These are phyloP conservation scores for Ganoderma sinense DNA, from an alignment of 1,284 basidiomycete species.

Conservation along the genomic window DNA sequence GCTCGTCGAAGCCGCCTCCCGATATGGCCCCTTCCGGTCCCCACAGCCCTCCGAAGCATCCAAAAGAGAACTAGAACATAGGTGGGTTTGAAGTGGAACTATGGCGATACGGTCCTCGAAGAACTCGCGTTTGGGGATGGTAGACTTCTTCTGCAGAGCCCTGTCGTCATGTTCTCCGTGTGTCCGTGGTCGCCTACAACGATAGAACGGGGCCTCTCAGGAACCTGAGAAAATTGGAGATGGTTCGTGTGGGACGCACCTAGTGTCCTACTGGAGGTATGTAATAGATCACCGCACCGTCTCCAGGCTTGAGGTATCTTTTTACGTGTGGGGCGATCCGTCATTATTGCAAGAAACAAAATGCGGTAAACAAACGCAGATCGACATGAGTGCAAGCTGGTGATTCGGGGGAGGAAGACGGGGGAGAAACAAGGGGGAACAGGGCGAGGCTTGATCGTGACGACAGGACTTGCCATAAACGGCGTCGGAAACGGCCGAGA, in stretches of 20 bases:
- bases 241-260: neutral
- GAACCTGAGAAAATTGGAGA: slow-evolving; percentile 9
- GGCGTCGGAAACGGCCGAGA: slow-evolving; percentile 11
- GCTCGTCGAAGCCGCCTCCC: neutral
- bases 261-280: slow-evolving; percentile 5
- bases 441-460: too few relatives aligned
- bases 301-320: slow-evolving; percentile 11
- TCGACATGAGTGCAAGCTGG: neutral
- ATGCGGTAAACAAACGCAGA: neutral
- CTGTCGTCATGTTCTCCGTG: neutral
- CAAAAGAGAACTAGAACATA: neutral
- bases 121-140: slow-evolving; percentile 5
- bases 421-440: too few relatives aligned
- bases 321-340: slow-evolving; percentile 7
- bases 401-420: neutral
- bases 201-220: neutral
- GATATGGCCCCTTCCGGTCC: neutral
- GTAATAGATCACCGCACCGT: slow-evolving; percentile 21
- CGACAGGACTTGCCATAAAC: neutral
- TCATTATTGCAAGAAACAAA: neutral
- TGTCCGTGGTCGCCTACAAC: neutral
- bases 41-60: slow-evolving; percentile 9
- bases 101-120: neutral
- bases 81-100: neutral
- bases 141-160: neutral